These are phyloP conservation scores for Neonectria sp. DNA, from an alignment of 2,329 filamentous ascomycete genomes.

Conservation along the genomic window DNA sequence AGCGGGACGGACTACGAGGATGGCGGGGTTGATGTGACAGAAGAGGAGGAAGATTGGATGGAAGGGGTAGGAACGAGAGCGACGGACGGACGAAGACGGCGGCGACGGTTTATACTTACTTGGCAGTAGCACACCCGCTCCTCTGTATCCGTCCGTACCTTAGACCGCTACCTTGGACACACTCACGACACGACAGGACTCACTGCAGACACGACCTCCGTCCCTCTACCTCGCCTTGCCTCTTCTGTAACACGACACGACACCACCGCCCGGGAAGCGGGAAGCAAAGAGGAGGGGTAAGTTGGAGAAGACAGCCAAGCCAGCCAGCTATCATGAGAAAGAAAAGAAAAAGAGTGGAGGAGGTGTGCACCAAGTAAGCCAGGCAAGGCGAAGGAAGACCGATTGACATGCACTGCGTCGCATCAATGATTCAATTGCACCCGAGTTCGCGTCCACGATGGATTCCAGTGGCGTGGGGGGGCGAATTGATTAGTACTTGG, in stretches of 20 bases:
- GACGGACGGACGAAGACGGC: slow-evolving; percentile 17
- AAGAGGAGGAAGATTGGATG: slow-evolving; percentile 2
- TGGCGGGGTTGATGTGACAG: not conserved
- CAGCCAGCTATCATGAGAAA: slow-evolving; percentile 3
- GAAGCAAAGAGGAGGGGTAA: not conserved
- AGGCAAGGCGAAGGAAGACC: not conserved
- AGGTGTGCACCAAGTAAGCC: slow-evolving; percentile 17
- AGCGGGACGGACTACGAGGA: not conserved
- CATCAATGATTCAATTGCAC: slow-evolving; percentile 7
- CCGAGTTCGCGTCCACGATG: not conserved
- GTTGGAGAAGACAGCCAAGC: not conserved
- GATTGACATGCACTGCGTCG: slow-evolving; percentile 5
- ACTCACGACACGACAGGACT: not conserved
- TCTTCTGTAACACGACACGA: not conserved
- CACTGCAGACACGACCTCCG: not conserved
- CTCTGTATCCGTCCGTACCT: not conserved
- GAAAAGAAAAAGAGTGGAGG: not conserved
- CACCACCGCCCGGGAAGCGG: not conserved
- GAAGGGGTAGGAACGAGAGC: slow-evolving; percentile 29
- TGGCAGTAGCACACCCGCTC: not conserved
- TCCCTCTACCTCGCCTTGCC: not conserved
- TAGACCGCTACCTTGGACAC: slow-evolving; percentile 1
- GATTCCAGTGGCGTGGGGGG: too few relatives aligned
- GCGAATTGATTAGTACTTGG: too few relatives aligned
- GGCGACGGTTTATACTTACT: slow-evolving; percentile 20